Base-by-base conservation (phyloP, 805 yeast species). In the Starmerella asiatica region DNA sequence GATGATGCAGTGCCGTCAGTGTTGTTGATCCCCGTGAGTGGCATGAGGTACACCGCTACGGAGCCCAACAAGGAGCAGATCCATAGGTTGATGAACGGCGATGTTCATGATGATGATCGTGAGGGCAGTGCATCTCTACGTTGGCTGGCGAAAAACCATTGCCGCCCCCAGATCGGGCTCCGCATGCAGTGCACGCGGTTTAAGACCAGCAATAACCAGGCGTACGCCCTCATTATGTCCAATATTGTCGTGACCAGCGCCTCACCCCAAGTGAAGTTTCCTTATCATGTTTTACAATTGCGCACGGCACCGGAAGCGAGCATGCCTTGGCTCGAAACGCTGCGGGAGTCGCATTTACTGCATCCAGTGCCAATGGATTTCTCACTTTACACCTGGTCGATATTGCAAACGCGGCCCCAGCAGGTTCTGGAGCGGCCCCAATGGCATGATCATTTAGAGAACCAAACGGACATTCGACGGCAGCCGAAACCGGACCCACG, bases 281-380 rank as follows among this genome's bases (percentile, higher is more conserved):
- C 77, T 2, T 68, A 70, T 49, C 63, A 73, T 0, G 59, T 70
- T 0, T 55, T 75, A 23, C 70, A 69, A 39, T 53, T 75, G 18
- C 56, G 70, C 17, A 71, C 71, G 64, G 63, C 27, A 61, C 43
- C 37, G 11, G 26, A 23, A 11, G 28, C 46, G 14, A 48, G 54
- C 34, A 71, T 71, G 0, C 36, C 46, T 1, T 55, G 62, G 50
- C 49, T 75, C 6, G 51, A 51, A 30, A 57, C 62, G 5, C 53
- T 75, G 21, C 57, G 62, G 19, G 46, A 57, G 19, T 69, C 76
- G 3, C 75, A 71, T 51, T 54, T 75, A 16, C 65, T 71, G 12
- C 64, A 63, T 51, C 59, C 61, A 27, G 68, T 73, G 31, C 67
- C 68, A 37, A 56, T 53, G 3, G 44, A 48, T 2, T 63, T 65